Evolutionary conservation across 768 basidiomycete genomes (phyloP).

Genomic region (Arthromyces matolae): DNA sequence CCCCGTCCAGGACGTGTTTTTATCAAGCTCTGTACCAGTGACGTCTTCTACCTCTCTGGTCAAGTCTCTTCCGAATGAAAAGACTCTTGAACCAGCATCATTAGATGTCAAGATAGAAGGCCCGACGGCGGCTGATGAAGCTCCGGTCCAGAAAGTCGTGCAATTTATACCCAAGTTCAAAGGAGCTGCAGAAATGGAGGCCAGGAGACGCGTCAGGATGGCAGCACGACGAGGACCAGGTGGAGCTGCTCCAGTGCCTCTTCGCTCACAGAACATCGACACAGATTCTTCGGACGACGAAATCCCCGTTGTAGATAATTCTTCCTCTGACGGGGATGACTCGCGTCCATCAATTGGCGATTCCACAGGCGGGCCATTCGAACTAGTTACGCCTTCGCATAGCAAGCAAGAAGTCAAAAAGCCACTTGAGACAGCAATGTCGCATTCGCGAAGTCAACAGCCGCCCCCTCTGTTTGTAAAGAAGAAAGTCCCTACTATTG

Average conservation of each 20-base stretch:
- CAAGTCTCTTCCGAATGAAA: slow-evolving; percentile 13
- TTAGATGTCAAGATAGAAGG: slow-evolving; percentile 39
- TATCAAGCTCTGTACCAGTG: slow-evolving; percentile 28
- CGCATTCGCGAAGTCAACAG: slow-evolving; percentile 16
- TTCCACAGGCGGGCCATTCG: slow-evolving; percentile 44
- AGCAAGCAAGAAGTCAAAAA: slow-evolving; percentile 19
- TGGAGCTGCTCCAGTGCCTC: slow-evolving; percentile 29
- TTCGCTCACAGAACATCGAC: slow-evolving; percentile 37
- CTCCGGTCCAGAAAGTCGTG: slow-evolving; percentile 45
- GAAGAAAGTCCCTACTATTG: slow-evolving; percentile 41
- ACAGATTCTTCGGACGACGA: slow-evolving; percentile 56
- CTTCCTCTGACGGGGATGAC: slow-evolving; percentile 40
- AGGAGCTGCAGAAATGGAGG: slow-evolving; percentile 85
- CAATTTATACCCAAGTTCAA: slow-evolving; percentile 78
- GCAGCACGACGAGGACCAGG: slow-evolving; percentile 52
- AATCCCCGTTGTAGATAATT: slow-evolving; percentile 43
- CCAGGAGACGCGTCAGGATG: slow-evolving; percentile 60
- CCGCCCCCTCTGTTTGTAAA: slow-evolving; percentile 46
- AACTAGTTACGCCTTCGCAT: slow-evolving; percentile 47
- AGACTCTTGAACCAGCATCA: slow-evolving; percentile 19
- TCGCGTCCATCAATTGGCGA: slow-evolving; percentile 18
- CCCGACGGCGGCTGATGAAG: slow-evolving; percentile 38
- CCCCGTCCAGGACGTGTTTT: slow-evolving; percentile 31
- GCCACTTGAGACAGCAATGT: slow-evolving; percentile 10
- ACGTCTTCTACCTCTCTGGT: slow-evolving; percentile 23